These are phyloP conservation scores for Tolypocladium tropicale DNA, from an alignment of 2,329 filamentous ascomycete species.

Conservation along the genomic window DNA sequence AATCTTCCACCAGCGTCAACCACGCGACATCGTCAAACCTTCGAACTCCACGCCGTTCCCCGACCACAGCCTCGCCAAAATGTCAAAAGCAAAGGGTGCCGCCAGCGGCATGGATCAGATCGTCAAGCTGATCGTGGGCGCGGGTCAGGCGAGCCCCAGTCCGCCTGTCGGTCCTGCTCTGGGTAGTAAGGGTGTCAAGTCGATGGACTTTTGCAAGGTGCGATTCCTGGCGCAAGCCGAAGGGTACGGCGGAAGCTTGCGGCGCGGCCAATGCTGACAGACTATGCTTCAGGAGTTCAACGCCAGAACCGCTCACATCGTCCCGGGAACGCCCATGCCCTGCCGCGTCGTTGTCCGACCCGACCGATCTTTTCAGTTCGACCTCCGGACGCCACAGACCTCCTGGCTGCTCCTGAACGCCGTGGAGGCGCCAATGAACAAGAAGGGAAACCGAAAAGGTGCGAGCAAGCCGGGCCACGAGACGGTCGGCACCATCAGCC, in stretches of 20 bases:
- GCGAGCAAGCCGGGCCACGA: constrained; percentile 67
- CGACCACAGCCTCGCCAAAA: constrained; percentile 18
- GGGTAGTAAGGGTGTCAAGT: constrained; percentile 96
- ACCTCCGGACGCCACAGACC: constrained; percentile 88
- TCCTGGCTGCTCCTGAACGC: constrained; percentile 81
- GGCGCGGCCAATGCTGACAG: constrained; percentile 7
- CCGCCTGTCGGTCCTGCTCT: constrained; percentile 93
- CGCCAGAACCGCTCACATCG: constrained; percentile 79
- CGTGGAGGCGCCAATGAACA: constrained; percentile 59
- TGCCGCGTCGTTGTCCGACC: constrained; percentile 85
- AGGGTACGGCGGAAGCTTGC: not conserved
- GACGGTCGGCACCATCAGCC: constrained; percentile 69
- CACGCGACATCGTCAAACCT: not conserved
- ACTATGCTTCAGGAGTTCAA: constrained; percentile 72
- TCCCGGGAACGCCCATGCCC: constrained; percentile 74
- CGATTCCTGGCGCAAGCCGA: not conserved
- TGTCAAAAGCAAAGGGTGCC: constrained; percentile 41
- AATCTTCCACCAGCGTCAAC: constrained; percentile 5
- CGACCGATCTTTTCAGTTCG: constrained; percentile 88
- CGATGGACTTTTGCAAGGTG: constrained; percentile 99
- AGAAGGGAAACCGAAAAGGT: constrained; percentile 70
- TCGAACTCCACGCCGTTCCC: constrained; percentile 3
- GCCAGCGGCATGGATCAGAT: constrained; percentile 52
- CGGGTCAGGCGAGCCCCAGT: constrained; percentile 87
- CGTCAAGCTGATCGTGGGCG: constrained; percentile 95